These are phyloP conservation scores for Eucalyptus curtisii DNA, from an alignment of 345 rosid species.

Conservation along the genomic window DNA sequence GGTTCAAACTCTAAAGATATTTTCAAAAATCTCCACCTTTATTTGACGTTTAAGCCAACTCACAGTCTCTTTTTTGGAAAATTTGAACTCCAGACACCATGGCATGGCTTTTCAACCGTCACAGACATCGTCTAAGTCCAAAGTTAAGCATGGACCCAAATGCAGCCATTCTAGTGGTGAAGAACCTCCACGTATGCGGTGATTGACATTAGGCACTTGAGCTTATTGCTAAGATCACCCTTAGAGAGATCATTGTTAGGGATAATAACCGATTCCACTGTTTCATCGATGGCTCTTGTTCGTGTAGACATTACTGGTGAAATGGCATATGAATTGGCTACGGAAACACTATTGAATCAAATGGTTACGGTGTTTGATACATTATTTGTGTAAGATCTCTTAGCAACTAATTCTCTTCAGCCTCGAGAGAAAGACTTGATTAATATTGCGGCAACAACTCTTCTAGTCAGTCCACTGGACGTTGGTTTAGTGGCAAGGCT, in stretches of 20 bases:
- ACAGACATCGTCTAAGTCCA: too few relatives aligned
- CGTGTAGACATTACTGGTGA: conserved; percentile 61
- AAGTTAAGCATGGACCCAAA: conserved; percentile 13
- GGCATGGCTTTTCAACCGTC: too few relatives aligned
- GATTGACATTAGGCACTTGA: conserved; percentile 60
- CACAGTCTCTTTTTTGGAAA: not conserved
- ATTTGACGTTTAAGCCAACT: too few relatives aligned
- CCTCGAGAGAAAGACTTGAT: not conserved
- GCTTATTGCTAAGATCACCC: conserved; percentile 37
- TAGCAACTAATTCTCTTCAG: not conserved
- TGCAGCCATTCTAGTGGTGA: conserved; percentile 35
- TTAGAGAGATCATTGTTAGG: conserved; percentile 47
- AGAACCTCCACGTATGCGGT: conserved; percentile 63
- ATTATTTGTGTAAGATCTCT: not conserved
- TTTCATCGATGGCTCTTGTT: conserved; percentile 44
- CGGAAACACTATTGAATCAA: not conserved
- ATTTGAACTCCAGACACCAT: not conserved
- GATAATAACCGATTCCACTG: conserved; percentile 61
- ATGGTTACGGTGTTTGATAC: not conserved
- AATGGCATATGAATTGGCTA: not conserved
- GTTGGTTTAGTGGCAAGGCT: not conserved
- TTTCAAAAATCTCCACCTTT: not conserved
- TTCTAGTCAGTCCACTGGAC: not conserved
- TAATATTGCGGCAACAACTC: not conserved
- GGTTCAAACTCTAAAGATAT: not conserved